phyloP scores from a whole-genome alignment of 2,329 filamentous ascomycete species.

The Fusarium sp. region DNA sequence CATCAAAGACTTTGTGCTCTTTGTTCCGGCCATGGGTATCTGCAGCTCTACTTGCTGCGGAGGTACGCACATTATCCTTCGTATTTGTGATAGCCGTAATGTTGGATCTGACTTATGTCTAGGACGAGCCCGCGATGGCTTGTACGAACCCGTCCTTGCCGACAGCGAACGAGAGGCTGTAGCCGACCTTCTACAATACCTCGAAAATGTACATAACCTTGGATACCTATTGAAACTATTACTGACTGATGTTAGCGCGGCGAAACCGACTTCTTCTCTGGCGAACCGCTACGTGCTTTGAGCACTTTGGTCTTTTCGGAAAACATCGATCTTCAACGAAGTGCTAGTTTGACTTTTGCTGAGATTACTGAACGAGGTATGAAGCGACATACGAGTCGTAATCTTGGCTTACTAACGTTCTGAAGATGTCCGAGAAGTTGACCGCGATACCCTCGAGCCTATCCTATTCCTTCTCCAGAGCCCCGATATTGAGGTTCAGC shows the following conservation, averaged over 20 bases:
- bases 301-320: slow-evolving; percentile 98
- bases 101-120: slow-evolving; percentile 32
- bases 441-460: slow-evolving; percentile 92
- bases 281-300: slow-evolving; percentile 91
- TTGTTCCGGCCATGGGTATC: slow-evolving; percentile 67
- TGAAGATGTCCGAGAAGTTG: slow-evolving; percentile 94
- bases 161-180: slow-evolving; percentile 98
- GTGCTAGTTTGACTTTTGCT: slow-evolving; percentile 97
- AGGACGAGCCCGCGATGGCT: slow-evolving; percentile 83
- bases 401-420: slow-evolving; percentile 26
- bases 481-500: slow-evolving; percentile 95
- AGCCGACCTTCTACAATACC: slow-evolving; percentile 91
- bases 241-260: slow-evolving; percentile 73
- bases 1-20: slow-evolving; percentile 32
- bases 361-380: slow-evolving; percentile 98
- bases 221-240: neutral
- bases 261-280: slow-evolving; percentile 98
- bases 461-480: slow-evolving; percentile 96
- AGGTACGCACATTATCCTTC: slow-evolving; percentile 48
- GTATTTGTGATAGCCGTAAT: slow-evolving; percentile 7
- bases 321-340: slow-evolving; percentile 97
- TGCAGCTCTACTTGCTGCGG: slow-evolving; percentile 71
- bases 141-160: slow-evolving; percentile 88
- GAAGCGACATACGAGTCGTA: slow-evolving; percentile 27
- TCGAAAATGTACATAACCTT: slow-evolving; percentile 84